A percentile compares a stretch with the other conserved stretches of the same genome.
Conservation (phyloP, 1,284 basidiomycete genomes). For the Boletus mariae region DNA sequence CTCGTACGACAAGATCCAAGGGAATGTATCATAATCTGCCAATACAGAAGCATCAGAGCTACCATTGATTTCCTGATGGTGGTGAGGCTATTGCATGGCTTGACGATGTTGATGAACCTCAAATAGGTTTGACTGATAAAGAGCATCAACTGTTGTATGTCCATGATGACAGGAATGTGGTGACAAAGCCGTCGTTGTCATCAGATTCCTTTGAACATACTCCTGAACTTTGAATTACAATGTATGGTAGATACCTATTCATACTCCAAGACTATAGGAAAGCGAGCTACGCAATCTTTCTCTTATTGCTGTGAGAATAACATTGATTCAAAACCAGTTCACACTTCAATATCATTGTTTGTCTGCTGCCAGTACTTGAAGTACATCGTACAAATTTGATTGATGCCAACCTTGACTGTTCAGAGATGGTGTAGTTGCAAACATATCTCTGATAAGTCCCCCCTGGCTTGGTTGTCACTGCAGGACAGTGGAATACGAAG, state of each 20-base stretch:
- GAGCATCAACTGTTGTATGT: no score
- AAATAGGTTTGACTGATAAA: no score
- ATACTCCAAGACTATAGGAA: not conserved
- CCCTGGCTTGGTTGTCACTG: not conserved
- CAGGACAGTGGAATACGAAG: not conserved
- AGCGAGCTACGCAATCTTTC: not conserved
- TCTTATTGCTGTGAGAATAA: not conserved
- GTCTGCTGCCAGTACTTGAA: not conserved
- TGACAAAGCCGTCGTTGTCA: not conserved
- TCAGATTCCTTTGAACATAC: no score
- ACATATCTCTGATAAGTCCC: not conserved
- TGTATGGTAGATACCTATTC: not conserved
- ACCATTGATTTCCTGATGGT: no score
- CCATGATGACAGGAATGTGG: no score
- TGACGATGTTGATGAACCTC: no score
- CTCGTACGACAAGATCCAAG: no score
- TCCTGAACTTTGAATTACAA: no score
- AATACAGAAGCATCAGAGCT: no score
- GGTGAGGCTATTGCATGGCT: no score
- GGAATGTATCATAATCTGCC: no score
- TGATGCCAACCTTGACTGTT: not conserved
- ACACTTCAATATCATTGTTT: not conserved
- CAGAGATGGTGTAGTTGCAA: not conserved
- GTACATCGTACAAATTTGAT: not conserved
- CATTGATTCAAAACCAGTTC: not conserved